Percentiles rank a stretch among this genome's conserved stretches.
phyloP scores from a whole-genome alignment of 495 filamentous ascomycete species.

The Barbatosphaeria neglecta region DNA sequence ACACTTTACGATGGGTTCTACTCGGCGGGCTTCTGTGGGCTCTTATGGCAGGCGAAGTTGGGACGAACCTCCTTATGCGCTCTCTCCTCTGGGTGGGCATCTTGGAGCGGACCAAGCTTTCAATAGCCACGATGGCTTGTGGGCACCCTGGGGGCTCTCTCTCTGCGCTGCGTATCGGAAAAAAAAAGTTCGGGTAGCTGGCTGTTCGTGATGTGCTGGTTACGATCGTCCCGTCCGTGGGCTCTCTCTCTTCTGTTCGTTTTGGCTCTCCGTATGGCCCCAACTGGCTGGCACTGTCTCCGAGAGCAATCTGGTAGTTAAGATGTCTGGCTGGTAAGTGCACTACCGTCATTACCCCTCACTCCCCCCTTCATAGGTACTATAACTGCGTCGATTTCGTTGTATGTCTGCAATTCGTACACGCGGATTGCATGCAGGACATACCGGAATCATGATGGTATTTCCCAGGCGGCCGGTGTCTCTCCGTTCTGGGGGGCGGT shows the following conservation, averaged over 20 bases:
- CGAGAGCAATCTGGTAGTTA: slow-evolving; percentile 1
- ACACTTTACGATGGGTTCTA: slow-evolving; percentile 15
- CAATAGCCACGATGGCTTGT: neutral
- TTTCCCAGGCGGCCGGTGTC: no score
- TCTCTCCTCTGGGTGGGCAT: no score
- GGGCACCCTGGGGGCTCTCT: neutral
- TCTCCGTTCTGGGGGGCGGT: no score
- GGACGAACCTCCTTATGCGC: slow-evolving; percentile 30
- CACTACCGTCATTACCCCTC: neutral
- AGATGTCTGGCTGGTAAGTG: slow-evolving; percentile 1
- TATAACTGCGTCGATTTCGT: neutral
- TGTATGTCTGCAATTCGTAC: no score
- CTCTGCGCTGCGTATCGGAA: neutral
- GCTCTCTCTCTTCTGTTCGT: neutral
- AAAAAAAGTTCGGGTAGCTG: no score
- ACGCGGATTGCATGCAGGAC: no score
- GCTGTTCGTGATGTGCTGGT: neutral
- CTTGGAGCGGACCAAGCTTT: slow-evolving; percentile 32
- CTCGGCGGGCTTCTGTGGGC: slow-evolving; percentile 32
- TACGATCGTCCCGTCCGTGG: neutral
- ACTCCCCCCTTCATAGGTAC: neutral
- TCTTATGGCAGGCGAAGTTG: slow-evolving; percentile 30
- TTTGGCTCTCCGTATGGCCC: neutral
- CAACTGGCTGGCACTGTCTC: neutral
- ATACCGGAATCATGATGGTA: no score